phyloP scores from a whole-genome alignment of 768 basidiomycete species.

The Calocybe indica region DNA sequence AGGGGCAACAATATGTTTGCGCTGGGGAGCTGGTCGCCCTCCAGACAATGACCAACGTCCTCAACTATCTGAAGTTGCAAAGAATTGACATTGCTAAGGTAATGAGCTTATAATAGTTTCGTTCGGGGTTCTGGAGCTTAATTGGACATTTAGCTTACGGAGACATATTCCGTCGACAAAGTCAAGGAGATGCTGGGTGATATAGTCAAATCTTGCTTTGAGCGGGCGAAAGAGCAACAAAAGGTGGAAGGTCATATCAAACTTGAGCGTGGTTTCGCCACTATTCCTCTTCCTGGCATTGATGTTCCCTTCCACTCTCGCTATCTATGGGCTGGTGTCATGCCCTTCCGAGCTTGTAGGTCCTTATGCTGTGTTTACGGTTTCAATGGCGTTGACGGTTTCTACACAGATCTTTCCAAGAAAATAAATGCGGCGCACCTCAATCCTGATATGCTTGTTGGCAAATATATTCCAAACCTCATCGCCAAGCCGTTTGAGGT shows the following conservation, averaged over 20 bases:
- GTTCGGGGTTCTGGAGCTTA: constrained; percentile 6
- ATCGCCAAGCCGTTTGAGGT: constrained; percentile 85
- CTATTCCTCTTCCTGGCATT: constrained; percentile 92
- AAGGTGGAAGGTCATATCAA: constrained; percentile 83
- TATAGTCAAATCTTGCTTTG: constrained; percentile 80
- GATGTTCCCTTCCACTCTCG: constrained; percentile 99
- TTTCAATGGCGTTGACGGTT: background rate
- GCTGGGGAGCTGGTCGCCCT: constrained; percentile 93
- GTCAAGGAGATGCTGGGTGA: constrained; percentile 95
- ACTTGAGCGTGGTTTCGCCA: constrained; percentile 95
- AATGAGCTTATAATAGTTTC: constrained; percentile 1
- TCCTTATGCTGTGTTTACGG: constrained; percentile 10
- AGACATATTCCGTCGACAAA: constrained; percentile 83
- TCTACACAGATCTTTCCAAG: constrained; percentile 78
- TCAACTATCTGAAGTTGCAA: constrained; percentile 94
- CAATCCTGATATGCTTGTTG: constrained; percentile 91
- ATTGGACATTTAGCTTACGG: constrained; percentile 56
- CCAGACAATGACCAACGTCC: constrained; percentile 90
- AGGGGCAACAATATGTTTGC: constrained; percentile 99
- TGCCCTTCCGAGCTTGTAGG: constrained; percentile 95
- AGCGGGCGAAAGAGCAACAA: constrained; percentile 73
- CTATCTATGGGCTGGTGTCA: constrained; percentile 97
- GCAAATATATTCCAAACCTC: constrained; percentile 96
- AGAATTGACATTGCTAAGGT: constrained; percentile 92
- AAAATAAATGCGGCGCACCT: constrained; percentile 91